Evolutionary conservation across 176 grass and related monocot genomes (phyloP).

Genomic region (Aegilops bicornis): DNA sequence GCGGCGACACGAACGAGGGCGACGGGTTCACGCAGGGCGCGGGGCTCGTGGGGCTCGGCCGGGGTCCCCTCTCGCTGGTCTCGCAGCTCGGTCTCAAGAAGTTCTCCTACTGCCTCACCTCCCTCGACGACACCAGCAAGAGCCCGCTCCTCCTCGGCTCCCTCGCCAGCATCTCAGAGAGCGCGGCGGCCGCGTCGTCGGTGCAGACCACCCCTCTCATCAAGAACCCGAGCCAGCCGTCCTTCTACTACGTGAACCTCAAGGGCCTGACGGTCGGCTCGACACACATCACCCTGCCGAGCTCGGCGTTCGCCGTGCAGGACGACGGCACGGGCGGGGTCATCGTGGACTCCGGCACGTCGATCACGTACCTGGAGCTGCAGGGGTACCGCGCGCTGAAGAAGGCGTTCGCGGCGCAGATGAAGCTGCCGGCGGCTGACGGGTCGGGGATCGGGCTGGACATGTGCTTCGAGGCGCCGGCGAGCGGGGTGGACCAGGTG

Average conservation of each 20-base stretch:
- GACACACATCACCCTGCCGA: constrained; percentile 38
- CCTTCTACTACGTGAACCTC: constrained; percentile 65
- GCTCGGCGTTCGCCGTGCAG: constrained; percentile 43
- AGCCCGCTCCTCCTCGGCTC: constrained; percentile 63
- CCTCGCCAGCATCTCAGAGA: constrained; percentile 23
- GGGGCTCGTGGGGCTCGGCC: constrained; percentile 69
- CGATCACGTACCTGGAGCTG: constrained; percentile 62
- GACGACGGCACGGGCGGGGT: constrained; percentile 56
- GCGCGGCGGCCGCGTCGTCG: neutral
- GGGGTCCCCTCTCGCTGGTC: constrained; percentile 50
- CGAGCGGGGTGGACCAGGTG: constrained; percentile 31
- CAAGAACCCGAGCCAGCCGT: constrained; percentile 59
- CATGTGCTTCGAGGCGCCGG: constrained; percentile 54
- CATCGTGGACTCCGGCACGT: constrained; percentile 84
- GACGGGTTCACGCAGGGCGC: constrained; percentile 54
- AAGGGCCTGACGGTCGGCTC: constrained; percentile 53
- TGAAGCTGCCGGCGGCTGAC: constrained; percentile 45
- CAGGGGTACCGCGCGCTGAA: constrained; percentile 39
- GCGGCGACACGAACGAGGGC: constrained; percentile 61
- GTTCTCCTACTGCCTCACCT: constrained; percentile 96
- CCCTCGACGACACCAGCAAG: constrained; percentile 47
- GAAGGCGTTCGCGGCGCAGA: constrained; percentile 55
- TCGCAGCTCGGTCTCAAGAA: constrained; percentile 55
- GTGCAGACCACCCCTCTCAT: constrained; percentile 66
- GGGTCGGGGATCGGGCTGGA: constrained; percentile 53